Evolutionary conservation across 129 eudicot species (phyloP).

Genomic region (Erigeron canadensis): DNA sequence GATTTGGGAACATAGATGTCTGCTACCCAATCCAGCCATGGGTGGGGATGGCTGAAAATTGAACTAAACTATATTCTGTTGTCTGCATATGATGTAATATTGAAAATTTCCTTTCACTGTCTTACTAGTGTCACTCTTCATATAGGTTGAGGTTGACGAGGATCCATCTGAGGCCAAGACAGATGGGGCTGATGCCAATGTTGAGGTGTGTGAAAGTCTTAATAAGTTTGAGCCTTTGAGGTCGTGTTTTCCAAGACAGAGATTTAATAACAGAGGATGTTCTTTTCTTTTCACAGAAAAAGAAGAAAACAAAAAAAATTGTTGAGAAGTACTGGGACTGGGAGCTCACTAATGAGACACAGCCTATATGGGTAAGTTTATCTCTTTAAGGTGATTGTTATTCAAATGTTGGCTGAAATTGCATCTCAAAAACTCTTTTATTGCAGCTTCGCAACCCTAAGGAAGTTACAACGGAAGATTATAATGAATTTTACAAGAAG

Average conservation of each 20-base stretch:
- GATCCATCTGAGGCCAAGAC: constrained; percentile 79
- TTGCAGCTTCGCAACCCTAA: constrained; percentile 90
- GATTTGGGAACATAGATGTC: no score
- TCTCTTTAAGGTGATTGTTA: neutral
- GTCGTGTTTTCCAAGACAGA: no score
- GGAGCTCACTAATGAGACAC: constrained; percentile 95
- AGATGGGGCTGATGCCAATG: constrained; percentile 52
- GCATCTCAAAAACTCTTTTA: constrained; percentile 5
- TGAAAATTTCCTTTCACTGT: no score
- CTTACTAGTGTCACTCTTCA: neutral
- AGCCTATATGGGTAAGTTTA: constrained; percentile 89
- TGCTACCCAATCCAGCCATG: neutral
- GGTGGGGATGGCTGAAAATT: no score
- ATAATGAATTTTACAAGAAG: constrained; percentile 88
- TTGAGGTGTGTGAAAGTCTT: constrained; percentile 41
- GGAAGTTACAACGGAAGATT: constrained; percentile 81
- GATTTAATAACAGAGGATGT: no score
- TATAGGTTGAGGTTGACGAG: constrained; percentile 95
- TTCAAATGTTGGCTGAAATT: neutral
- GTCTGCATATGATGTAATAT: no score
- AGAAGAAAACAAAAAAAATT: constrained; percentile 92
- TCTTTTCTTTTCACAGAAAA: constrained; percentile 52
- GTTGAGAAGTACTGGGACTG: constrained; percentile 98
- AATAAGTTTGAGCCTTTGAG: neutral
- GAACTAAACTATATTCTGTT: no score